Percentiles rank a stretch among this genome's conserved stretches.
phyloP scores from a whole-genome alignment of 106 monocot genomes.

The Gastrodia elata region DNA sequence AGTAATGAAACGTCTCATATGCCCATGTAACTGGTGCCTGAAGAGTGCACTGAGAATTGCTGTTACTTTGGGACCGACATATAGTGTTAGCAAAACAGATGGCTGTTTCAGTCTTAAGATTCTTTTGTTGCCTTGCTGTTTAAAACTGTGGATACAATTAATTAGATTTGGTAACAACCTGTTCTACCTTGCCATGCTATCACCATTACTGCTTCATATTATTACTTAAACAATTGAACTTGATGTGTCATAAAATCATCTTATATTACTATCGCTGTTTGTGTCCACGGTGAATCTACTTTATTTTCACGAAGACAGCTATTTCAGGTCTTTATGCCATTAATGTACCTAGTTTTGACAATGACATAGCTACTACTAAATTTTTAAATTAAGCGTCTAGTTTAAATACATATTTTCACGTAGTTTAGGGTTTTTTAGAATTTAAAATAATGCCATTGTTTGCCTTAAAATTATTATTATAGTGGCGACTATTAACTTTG shows the following conservation, averaged over 20 bases:
- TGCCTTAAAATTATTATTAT: too few relatives aligned
- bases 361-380: too few relatives aligned
- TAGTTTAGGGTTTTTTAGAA: too few relatives aligned
- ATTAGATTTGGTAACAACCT: neutral
- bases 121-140: neutral
- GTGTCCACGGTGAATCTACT: neutral
- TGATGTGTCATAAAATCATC: neutral
- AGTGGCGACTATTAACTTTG: too few relatives aligned
- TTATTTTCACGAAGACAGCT: neutral
- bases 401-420: too few relatives aligned
- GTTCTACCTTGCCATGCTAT: neutral
- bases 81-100: neutral
- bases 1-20: neutral
- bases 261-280: neutral
- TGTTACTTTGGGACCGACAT: neutral
- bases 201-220: neutral
- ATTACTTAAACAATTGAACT: neutral
- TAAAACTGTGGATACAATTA: neutral
- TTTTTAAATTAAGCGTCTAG: too few relatives aligned
- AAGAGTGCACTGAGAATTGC: neutral
- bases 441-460: too few relatives aligned
- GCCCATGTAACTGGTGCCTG: neutral
- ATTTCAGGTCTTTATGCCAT: neutral
- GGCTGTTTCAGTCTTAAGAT: too few relatives aligned
- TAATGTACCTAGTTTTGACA: neutral